These are phyloP conservation scores for Hyphodiscus sp. DNA, from an alignment of 2,329 filamentous ascomycete species.

Conservation along the genomic window DNA sequence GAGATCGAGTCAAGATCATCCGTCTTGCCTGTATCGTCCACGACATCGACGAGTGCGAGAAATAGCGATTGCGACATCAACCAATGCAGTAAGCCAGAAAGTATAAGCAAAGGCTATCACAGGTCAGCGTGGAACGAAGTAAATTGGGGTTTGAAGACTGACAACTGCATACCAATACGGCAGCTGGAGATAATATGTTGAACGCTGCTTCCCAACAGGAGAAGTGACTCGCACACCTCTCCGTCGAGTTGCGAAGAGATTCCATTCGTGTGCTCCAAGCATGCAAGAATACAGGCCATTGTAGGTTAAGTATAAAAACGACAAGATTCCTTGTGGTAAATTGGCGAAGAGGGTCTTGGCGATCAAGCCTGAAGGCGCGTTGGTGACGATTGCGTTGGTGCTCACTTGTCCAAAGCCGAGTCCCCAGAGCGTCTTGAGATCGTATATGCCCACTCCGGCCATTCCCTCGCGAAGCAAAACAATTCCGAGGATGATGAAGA, in stretches of 20 bases:
- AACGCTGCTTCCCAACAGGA: neutral
- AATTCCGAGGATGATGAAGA: neutral
- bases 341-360: neutral
- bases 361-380: neutral
- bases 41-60: neutral
- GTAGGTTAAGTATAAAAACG: neutral
- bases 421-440: neutral
- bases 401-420: neutral
- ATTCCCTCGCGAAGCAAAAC: neutral
- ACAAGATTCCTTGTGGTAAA: neutral
- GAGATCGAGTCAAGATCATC: neutral
- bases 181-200: neutral
- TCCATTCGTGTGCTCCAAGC: neutral
- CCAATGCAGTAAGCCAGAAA: neutral
- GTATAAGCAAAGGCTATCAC: neutral
- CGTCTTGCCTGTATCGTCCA: neutral
- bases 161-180: neutral
- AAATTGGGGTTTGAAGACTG: neutral
- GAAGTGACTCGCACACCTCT: neutral
- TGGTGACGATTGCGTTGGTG: neutral
- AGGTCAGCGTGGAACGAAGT: neutral
- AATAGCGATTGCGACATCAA: neutral
- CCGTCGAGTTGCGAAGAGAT: neutral
- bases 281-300: neutral
- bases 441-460: neutral